Evolutionary conservation across 2,329 filamentous ascomycete genomes (phyloP).

Genomic region (Exophiala sideris): DNA sequence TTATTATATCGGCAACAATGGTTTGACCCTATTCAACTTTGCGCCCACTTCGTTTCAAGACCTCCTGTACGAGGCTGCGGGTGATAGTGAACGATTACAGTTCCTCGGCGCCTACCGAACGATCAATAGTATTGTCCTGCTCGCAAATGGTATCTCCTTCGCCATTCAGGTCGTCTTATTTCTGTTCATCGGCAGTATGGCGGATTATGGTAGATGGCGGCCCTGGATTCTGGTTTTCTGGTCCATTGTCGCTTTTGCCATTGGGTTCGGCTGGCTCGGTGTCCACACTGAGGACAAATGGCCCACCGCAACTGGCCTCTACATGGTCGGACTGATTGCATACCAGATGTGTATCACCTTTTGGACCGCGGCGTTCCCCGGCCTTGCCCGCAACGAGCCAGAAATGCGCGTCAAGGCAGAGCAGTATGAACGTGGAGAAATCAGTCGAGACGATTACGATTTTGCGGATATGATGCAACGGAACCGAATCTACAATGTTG

Average conservation of each 20-base stretch:
- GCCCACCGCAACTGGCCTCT: conserved; percentile 59
- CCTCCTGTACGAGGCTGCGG: conserved; percentile 59
- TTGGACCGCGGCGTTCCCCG: conserved; percentile 64
- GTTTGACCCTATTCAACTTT: conserved; percentile 61
- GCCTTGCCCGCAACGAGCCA: conserved; percentile 53
- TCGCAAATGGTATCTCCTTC: conserved; percentile 66
- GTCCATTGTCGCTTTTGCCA: conserved; percentile 59
- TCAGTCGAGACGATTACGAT: conserved; percentile 60
- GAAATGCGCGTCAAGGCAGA: conserved; percentile 50
- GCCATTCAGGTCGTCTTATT: conserved; percentile 60
- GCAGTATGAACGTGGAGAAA: conserved; percentile 49
- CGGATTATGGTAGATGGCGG: conserved; percentile 63
- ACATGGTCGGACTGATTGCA: conserved; percentile 63
- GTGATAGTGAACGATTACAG: conserved; percentile 49
- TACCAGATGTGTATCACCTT: conserved; percentile 67
- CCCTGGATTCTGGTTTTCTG: conserved; percentile 61
- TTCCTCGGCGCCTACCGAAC: conserved; percentile 58
- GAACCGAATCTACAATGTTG: conserved; percentile 60
- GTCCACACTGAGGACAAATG: conserved; percentile 60
- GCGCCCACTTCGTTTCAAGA: conserved; percentile 64
- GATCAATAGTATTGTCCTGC: conserved; percentile 64
- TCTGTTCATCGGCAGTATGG: conserved; percentile 46
- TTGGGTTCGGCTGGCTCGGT: conserved; percentile 66
- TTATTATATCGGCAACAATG: conserved; percentile 67
- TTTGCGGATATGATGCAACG: conserved; percentile 60